Percentiles rank a stretch among this genome's conserved stretches.
Conservation (phyloP, 495 filamentous ascomycete genomes). For the Penicillium crystallinum region DNA sequence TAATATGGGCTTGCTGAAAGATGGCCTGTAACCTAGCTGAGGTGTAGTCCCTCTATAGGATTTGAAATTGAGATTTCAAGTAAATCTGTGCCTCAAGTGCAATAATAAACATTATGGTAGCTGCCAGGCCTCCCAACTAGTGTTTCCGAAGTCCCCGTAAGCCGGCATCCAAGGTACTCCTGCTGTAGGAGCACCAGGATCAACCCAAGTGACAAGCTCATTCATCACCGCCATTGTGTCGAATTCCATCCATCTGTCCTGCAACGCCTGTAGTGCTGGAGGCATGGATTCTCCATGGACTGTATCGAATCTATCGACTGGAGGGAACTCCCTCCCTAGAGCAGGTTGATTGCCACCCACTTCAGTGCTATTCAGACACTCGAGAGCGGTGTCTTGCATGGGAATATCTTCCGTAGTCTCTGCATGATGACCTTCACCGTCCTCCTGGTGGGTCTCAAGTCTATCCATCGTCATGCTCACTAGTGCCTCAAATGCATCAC, state of each 20-base stretch:
- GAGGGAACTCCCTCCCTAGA: not conserved
- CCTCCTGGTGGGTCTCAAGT: not conserved
- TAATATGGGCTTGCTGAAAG: no score
- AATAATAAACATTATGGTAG: no score
- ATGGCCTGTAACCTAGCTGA: no score
- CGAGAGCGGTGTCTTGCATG: not conserved
- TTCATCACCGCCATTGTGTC: not conserved
- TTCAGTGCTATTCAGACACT: no score
- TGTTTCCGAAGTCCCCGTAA: not conserved
- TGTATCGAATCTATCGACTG: not conserved
- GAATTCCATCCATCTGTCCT: not conserved
- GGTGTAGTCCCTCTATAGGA: no score
- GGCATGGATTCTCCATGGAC: not conserved
- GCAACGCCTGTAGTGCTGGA: not conserved
- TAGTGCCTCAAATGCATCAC: not conserved
- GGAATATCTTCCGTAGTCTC: not conserved
- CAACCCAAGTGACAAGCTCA: not conserved
- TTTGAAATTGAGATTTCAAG: no score
- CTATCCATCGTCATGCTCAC: not conserved
- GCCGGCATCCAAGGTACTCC: not conserved
- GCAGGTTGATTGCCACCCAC: no score
- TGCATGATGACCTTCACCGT: not conserved
- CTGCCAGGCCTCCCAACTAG: not conserved
- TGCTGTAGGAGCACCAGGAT: not conserved
- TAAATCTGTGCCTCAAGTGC: no score